Conservation (phyloP, 2,329 filamentous ascomycete genomes). For the Xylariales sp. region DNA sequence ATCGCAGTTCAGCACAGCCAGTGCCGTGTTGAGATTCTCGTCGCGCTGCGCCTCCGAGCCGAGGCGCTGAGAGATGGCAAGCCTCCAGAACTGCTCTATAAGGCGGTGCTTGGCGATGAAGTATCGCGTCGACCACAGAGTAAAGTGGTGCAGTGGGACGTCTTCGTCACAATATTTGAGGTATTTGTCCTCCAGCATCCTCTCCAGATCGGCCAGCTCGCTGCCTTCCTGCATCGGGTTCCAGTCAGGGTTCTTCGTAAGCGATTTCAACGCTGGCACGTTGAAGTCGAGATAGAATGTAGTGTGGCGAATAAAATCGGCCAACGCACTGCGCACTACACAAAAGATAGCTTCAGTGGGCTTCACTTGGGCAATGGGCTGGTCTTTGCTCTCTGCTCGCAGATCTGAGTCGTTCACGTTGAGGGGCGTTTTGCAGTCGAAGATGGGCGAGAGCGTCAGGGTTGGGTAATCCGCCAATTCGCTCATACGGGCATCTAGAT, state of each 20-base stretch:
- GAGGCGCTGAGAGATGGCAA: conserved; percentile 11
- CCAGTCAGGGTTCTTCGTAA: conserved; percentile 13
- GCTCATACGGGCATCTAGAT: conserved; percentile 52
- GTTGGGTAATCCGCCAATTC: conserved; percentile 40
- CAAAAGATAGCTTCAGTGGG: conserved; percentile 38
- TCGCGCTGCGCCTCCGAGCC: conserved; percentile 20
- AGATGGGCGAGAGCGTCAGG: conserved; percentile 25
- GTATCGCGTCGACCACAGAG: conserved; percentile 30
- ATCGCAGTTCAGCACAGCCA: conserved; percentile 32
- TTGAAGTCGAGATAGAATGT: conserved; percentile 29
- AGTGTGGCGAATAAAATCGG: conserved; percentile 30
- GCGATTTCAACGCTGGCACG: conserved; percentile 23
- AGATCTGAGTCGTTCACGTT: conserved; percentile 44
- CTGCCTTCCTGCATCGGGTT: conserved; percentile 7
- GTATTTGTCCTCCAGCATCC: conserved; percentile 39
- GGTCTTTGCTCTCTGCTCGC: conserved; percentile 31
- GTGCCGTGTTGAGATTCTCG: conserved; percentile 20
- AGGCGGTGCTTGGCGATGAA: conserved; percentile 45
- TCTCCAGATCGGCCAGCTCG: conserved; percentile 30
- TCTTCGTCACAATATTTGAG: conserved; percentile 33
- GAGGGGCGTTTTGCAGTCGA: conserved; percentile 37
- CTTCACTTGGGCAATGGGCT: conserved; percentile 19
- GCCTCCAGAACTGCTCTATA: conserved; percentile 39
- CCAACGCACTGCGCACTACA: conserved; percentile 34
- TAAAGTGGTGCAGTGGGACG: conserved; percentile 36